phyloP scores from a whole-genome alignment of 768 basidiomycete genomes.

The Pholiota microspora region DNA sequence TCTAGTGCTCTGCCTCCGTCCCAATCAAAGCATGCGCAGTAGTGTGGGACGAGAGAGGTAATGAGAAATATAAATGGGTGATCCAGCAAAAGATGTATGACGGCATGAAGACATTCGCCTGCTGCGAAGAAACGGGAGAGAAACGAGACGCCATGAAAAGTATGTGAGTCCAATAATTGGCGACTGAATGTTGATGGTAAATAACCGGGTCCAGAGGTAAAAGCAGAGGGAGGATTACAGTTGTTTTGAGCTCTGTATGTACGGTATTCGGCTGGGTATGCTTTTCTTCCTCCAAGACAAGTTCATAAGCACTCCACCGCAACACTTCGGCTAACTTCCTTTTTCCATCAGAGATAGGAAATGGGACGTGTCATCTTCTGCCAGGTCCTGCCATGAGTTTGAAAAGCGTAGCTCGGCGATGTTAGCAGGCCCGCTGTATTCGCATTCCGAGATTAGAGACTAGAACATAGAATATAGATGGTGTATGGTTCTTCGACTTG shows the following conservation, averaged over 20 bases:
- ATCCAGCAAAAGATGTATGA: background rate
- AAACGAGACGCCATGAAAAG: constrained; percentile 2
- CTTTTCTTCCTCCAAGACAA: background rate
- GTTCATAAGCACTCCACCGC: constrained; percentile 3
- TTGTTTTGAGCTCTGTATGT: background rate
- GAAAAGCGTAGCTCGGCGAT: background rate
- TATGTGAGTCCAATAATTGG: background rate
- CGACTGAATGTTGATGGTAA: background rate
- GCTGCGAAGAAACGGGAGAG: background rate
- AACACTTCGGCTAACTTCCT: constrained; percentile 1
- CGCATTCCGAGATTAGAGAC: background rate
- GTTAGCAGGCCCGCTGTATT: background rate
- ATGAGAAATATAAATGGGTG: constrained; percentile 1
- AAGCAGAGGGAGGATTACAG: background rate
- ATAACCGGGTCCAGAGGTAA: background rate
- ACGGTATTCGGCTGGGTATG: background rate
- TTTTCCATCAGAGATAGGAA: constrained; percentile 9
- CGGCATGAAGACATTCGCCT: background rate
- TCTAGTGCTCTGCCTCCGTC: background rate
- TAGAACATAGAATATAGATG: too few species aligned
- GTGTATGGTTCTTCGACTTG: background rate
- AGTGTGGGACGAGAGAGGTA: background rate
- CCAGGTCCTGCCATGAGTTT: background rate
- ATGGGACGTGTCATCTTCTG: background rate
- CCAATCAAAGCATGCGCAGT: constrained; percentile 4